These are phyloP conservation scores for Brassica balearica DNA, from an alignment of 441 rosid genomes.

Conservation along the genomic window DNA sequence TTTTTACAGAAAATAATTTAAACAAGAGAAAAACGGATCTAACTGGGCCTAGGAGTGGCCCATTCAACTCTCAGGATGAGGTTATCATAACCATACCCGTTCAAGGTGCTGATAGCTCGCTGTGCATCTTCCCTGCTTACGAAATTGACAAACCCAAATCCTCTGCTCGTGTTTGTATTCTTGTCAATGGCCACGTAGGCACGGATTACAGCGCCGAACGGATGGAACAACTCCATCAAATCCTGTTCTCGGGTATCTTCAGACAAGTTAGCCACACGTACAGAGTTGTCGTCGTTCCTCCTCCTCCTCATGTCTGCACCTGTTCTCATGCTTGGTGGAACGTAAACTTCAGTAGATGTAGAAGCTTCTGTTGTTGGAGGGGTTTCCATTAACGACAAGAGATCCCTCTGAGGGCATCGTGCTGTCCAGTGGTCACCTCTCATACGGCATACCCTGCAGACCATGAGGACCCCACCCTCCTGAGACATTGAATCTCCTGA, in stretches of 20 bases:
- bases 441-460: conserved; percentile 1
- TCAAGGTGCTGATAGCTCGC: not conserved
- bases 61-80: conserved; percentile 13
- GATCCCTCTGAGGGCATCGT: conserved; percentile 7
- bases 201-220: conserved; percentile 3
- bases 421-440: conserved; percentile 9
- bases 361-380: not conserved
- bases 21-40: not conserved
- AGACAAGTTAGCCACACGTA: conserved; percentile 21
- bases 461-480: not conserved
- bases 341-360: not conserved
- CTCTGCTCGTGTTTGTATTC: not conserved
- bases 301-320: conserved; percentile 3
- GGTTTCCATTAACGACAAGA: not conserved
- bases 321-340: not conserved
- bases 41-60: conserved; percentile 4
- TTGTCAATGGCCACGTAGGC: not conserved
- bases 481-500: conserved; percentile 41
- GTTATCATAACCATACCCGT: conserved; percentile 1
- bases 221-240: not conserved
- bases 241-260: not conserved
- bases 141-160: conserved; percentile 7
- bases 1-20: too few relatives aligned
- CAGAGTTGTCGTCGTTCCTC: conserved; percentile 19
- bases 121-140: conserved; percentile 9